phyloP scores from a whole-genome alignment of 2,329 filamentous ascomycete genomes.

The Verticillium zaregamsianum region DNA sequence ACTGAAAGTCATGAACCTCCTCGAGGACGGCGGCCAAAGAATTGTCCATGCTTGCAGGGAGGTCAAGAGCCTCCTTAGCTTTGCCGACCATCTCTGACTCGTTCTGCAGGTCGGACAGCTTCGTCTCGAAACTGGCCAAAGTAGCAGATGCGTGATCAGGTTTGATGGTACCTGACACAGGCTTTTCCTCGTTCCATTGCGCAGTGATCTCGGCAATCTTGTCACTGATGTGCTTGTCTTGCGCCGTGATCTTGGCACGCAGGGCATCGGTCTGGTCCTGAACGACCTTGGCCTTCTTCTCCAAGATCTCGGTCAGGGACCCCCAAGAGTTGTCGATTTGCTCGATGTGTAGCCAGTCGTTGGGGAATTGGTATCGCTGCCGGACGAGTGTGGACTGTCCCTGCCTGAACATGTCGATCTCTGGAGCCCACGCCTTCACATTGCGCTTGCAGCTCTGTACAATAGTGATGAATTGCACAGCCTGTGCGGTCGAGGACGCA shows the following conservation, averaged over 20 bases:
- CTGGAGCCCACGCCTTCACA: conserved; percentile 89
- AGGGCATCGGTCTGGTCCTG: conserved; percentile 94
- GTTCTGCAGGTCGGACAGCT: conserved; percentile 78
- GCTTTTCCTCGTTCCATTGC: conserved; percentile 96
- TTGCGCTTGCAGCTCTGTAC: conserved; percentile 95
- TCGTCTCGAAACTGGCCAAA: conserved; percentile 75
- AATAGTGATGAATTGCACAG: conserved; percentile 96
- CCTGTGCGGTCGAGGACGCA: conserved; percentile 91
- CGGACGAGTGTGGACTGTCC: conserved; percentile 88
- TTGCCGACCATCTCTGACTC: conserved; percentile 93
- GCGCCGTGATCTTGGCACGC: conserved; percentile 88
- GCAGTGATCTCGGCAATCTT: conserved; percentile 80
- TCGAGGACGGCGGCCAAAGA: conserved; percentile 83
- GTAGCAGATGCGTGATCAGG: conserved; percentile 84
- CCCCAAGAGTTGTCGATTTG: conserved; percentile 97
- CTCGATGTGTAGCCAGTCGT: conserved; percentile 92
- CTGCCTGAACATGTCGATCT: conserved; percentile 93
- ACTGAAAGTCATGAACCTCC: conserved; percentile 98
- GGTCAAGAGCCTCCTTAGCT: conserved; percentile 92
- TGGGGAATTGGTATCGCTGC: conserved; percentile 89
- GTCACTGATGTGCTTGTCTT: conserved; percentile 86
- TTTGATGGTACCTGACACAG: conserved; percentile 88
- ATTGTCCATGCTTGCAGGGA: conserved; percentile 75
- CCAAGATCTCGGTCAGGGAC: conserved; percentile 84
- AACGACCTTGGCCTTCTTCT: conserved; percentile 90